phyloP scores from a whole-genome alignment of 441 rosid species.

The Manihot esculenta region DNA sequence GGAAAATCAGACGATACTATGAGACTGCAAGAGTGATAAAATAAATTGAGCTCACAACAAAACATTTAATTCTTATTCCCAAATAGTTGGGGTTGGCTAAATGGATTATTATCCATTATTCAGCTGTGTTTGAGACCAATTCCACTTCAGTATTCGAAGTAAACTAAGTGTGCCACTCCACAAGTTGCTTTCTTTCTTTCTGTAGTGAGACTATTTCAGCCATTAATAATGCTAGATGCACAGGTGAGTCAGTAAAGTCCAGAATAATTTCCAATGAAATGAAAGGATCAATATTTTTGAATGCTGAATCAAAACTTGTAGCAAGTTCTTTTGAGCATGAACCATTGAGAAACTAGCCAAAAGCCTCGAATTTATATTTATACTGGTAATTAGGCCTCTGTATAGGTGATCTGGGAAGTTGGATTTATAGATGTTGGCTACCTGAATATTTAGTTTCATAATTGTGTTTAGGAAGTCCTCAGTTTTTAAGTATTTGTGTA shows the following conservation, averaged over 20 bases:
- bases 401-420: background rate
- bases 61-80: too few relatives aligned
- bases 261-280: background rate
- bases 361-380: background rate
- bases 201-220: background rate
- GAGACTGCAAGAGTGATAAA: background rate
- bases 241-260: background rate
- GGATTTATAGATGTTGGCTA: background rate
- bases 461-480: background rate
- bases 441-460: background rate
- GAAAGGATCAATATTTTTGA: background rate
- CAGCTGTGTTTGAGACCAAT: too few relatives aligned
- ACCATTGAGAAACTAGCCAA: background rate
- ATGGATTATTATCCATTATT: too few relatives aligned
- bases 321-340: background rate
- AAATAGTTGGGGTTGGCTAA: too few relatives aligned
- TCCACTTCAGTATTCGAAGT: background rate
- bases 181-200: background rate
- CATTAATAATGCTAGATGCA: background rate
- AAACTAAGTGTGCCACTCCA: background rate
- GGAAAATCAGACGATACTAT: background rate
- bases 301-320: background rate
- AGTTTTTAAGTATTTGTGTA: background rate
- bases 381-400: background rate
- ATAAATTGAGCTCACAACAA: background rate